A percentile compares a stretch with the other conserved stretches of the same genome.
These are phyloP conservation scores for Alternaria tenuissima DNA, from an alignment of 2,329 filamentous ascomycete genomes.

Conservation along the genomic window DNA sequence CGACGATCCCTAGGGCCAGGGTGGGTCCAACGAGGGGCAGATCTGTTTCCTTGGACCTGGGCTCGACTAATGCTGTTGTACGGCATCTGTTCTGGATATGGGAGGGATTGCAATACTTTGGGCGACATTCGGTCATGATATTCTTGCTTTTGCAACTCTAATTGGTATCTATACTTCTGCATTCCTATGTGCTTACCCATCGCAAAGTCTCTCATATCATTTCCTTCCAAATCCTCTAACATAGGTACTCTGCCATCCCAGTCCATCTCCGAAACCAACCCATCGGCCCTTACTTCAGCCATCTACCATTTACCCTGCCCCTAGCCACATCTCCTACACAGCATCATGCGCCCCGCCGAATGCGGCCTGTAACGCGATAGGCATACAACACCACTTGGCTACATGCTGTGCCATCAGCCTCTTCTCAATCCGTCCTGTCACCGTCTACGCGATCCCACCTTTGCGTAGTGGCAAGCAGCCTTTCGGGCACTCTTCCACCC, in stretches of 20 bases:
- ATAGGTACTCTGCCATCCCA: neutral
- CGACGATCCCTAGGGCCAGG: constrained; percentile 11
- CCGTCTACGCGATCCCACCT: constrained; percentile 3
- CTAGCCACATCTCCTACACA: neutral
- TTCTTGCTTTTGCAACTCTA: neutral
- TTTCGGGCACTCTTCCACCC: neutral
- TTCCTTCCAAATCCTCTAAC: neutral
- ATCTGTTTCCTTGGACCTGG: constrained; percentile 5
- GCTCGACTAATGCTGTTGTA: neutral
- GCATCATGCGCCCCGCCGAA: neutral
- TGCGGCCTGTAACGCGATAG: neutral
- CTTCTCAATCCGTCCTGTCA: neutral
- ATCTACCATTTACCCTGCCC: neutral
- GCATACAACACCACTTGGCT: constrained; percentile 1
- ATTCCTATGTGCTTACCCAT: neutral
- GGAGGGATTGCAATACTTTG: neutral
- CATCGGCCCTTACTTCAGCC: neutral
- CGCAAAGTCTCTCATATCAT: neutral
- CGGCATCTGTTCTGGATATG: neutral
- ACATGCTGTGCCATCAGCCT: neutral
- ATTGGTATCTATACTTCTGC: neutral
- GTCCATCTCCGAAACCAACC: neutral
- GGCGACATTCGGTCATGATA: neutral
- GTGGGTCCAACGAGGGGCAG: constrained; percentile 5
- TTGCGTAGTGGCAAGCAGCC: neutral